Evolutionary conservation across 139 green algal species (phyloP).

Genomic region (Closterium sp.): DNA sequence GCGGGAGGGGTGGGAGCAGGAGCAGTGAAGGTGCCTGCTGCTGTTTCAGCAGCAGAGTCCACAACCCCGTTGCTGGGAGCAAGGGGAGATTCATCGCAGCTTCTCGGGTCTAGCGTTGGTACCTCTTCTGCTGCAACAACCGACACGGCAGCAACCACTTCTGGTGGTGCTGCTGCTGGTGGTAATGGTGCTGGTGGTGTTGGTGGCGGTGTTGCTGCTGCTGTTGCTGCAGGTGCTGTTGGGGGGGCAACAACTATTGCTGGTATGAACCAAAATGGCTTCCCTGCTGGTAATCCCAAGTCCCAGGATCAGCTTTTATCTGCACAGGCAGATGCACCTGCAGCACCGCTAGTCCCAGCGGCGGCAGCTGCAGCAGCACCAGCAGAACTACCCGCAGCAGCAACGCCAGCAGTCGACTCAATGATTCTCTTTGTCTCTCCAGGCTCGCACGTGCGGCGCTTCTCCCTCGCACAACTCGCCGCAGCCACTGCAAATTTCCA

Average conservation of each 20-base stretch:
- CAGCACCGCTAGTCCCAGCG: no score
- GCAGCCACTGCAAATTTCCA: slow-evolving; percentile 11
- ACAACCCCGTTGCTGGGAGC: not conserved
- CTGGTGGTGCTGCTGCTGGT: not conserved
- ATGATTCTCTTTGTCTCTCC: not conserved
- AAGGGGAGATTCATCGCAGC: not conserved
- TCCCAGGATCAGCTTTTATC: not conserved
- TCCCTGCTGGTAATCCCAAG: not conserved
- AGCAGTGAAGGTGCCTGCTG: not conserved
- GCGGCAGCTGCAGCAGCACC: no score
- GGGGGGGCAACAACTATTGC: not conserved
- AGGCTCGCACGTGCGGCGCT: not conserved
- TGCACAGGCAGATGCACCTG: not conserved
- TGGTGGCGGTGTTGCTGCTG: no score
- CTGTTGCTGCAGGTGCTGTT: not conserved
- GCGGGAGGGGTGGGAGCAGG: not conserved
- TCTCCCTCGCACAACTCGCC: slow-evolving; percentile 13
- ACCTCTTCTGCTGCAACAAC: not conserved
- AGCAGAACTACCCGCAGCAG: no score
- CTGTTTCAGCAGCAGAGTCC: not conserved
- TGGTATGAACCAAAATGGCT: not conserved
- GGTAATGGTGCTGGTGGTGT: no score
- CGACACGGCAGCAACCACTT: not conserved
- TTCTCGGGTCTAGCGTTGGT: not conserved
- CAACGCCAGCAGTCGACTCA: not conserved